A percentile compares a stretch with the other conserved stretches of the same genome.
phyloP scores from a whole-genome alignment of 805 yeast species.

The Citeromyces nyonsensis region DNA sequence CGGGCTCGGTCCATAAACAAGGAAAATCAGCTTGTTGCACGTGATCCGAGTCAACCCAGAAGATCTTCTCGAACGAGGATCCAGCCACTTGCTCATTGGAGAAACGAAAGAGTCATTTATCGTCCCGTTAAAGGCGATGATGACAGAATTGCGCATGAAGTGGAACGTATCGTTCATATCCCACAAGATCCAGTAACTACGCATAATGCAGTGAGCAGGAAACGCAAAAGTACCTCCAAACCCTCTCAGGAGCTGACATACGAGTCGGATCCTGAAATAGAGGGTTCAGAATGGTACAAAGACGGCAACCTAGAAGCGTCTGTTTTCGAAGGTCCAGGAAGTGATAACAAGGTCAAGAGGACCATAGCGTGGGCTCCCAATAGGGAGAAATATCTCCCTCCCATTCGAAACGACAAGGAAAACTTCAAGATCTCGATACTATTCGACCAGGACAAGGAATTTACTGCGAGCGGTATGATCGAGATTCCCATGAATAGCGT shows the following conservation, averaged over 20 bases:
- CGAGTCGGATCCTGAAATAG: slow-evolving; percentile 18
- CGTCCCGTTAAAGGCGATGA: slow-evolving; percentile 19
- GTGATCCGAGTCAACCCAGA: slow-evolving; percentile 15
- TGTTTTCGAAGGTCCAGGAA: slow-evolving; percentile 35
- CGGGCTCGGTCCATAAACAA: slow-evolving; percentile 2
- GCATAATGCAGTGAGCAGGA: background rate
- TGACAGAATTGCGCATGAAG: slow-evolving; percentile 19
- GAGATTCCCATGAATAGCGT: slow-evolving; percentile 46
- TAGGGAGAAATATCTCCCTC: slow-evolving; percentile 26
- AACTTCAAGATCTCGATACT: slow-evolving; percentile 47
- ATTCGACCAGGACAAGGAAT: slow-evolving; percentile 45
- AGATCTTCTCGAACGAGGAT: slow-evolving; percentile 52
- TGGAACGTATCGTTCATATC: background rate
- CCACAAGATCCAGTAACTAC: background rate
- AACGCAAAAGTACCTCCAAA: slow-evolving; percentile 1
- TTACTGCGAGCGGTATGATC: slow-evolving; percentile 61
- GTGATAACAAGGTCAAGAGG: slow-evolving; percentile 24
- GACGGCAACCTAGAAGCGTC: slow-evolving; percentile 23
- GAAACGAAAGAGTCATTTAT: slow-evolving; percentile 63
- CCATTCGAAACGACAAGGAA: slow-evolving; percentile 25
- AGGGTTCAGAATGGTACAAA: slow-evolving; percentile 38
- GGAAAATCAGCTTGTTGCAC: background rate
- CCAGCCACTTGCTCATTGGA: slow-evolving; percentile 73
- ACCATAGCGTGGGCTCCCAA: slow-evolving; percentile 55
- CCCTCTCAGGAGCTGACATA: slow-evolving; percentile 2